Base-by-base conservation (phyloP, 495 filamentous ascomycete genomes). In the Pyronema omphalodes region DNA sequence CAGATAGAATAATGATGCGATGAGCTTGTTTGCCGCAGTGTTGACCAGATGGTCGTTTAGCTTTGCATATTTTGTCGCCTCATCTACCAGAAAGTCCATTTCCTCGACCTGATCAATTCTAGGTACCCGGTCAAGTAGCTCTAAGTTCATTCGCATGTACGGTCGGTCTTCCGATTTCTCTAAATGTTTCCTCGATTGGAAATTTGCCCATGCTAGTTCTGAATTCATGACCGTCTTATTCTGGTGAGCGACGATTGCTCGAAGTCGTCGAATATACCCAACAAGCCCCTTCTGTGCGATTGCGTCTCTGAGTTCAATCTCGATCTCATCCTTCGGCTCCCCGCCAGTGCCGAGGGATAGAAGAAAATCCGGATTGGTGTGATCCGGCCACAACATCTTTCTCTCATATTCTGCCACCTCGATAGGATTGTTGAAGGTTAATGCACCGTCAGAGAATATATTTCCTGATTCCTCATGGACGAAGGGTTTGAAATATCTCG, bases 401-500 rank as follows among this genome's bases (percentile, higher is more conserved):
- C 67, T 53, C 51, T 70, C 67, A 7, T 51, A 15, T 44, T 67
- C 35, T 37, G 60, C 67, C 37, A 70, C 50, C 3, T 35, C 15
- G 15, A 63, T 57, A 6, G 67, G 53, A 51, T 70, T 70, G 47
- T 68, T 65, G 18, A 55, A 55, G 14, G 12, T n/a, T 15, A 55
- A 34, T 9, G 35, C 52, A 33, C 52, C 52, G 43, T 55, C 52
- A 1, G 8, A 49, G 45, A 63, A 63, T 0, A 67, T 45, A n/a
- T 51, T 57, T 1, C 57, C 58, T 40, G 60, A 60, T 49, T 44
- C 48, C 9, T 58, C 40, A 12, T 63, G 55, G 33, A 63, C 39
- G 53, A 69, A 71, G 7, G 66, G 66, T 55, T 70, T 67, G 64
- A 74, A 74, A 29, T 60, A 64, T 4, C 53, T 57, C 5, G 69